Percentiles rank a stretch among this genome's conserved stretches.
Evolutionary conservation across 257 asterid genomes (phyloP).

Genomic region (Gentiana dahurica): DNA sequence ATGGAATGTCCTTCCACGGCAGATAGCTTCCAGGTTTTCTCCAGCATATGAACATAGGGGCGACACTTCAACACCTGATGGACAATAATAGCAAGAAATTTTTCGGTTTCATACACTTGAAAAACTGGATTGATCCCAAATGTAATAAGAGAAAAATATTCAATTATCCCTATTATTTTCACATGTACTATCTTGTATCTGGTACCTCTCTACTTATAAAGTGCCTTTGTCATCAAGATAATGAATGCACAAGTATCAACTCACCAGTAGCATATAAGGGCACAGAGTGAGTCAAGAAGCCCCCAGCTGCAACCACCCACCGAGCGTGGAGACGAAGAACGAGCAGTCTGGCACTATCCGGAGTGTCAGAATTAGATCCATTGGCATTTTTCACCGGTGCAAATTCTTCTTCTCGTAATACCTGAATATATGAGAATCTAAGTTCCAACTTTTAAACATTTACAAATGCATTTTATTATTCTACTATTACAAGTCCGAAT

Average conservation of each 20-base stretch:
- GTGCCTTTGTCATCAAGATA: neutral
- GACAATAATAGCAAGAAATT: neutral
- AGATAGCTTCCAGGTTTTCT: conserved; percentile 81
- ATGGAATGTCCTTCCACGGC: conserved; percentile 91
- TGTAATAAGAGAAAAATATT: no score
- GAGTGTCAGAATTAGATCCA: conserved; percentile 89
- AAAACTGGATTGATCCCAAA: no score
- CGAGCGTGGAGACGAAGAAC: conserved; percentile 90
- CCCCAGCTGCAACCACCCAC: conserved; percentile 98
- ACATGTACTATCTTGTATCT: no score
- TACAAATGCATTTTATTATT: no score
- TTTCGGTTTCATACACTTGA: no score
- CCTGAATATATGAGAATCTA: conserved; percentile 23
- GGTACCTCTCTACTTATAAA: no score
- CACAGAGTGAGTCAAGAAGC: conserved; percentile 93
- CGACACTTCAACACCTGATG: conserved; percentile 86
- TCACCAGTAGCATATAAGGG: conserved; percentile 85
- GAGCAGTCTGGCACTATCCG: conserved; percentile 85
- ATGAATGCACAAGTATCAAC: neutral
- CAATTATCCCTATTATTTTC: no score
- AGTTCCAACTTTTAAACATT: no score
- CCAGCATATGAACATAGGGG: conserved; percentile 93
- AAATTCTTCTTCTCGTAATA: conserved; percentile 86
- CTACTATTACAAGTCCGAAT: no score
- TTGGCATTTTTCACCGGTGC: conserved; percentile 95